These are phyloP conservation scores for Hansenula lynferdii DNA, from an alignment of 1,139 yeast genomes.

Conservation along the genomic window DNA sequence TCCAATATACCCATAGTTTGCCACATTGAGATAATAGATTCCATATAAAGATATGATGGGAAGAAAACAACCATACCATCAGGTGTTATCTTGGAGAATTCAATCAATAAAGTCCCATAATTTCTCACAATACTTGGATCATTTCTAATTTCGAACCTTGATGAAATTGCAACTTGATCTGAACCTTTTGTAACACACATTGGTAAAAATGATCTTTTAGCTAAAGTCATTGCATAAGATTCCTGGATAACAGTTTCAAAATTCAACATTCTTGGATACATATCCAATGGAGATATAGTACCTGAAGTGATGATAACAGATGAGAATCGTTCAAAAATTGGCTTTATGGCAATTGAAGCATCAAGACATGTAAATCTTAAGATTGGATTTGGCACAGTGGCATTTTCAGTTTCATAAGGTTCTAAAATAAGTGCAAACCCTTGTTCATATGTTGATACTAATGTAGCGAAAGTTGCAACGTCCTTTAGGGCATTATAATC, in stretches of 20 bases:
- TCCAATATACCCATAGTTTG: conserved; percentile 96
- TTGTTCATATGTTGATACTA: conserved; percentile 89
- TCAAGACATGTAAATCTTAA: conserved; percentile 91
- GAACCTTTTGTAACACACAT: conserved; percentile 96
- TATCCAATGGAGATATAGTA: conserved; percentile 95
- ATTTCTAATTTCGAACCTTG: conserved; percentile 93
- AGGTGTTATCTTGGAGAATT: conserved; percentile 92
- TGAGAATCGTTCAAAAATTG: conserved; percentile 91
- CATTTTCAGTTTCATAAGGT: conserved; percentile 95
- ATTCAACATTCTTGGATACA: conserved; percentile 97
- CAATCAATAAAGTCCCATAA: conserved; percentile 88
- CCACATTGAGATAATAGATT: conserved; percentile 97
- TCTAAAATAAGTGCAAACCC: conserved; percentile 91
- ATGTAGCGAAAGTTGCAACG: conserved; percentile 94
- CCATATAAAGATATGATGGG: conserved; percentile 97
- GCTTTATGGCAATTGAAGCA: conserved; percentile 97
- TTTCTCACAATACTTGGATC: conserved; percentile 97
- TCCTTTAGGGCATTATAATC: conserved; percentile 92
- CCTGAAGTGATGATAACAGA: conserved; percentile 96
- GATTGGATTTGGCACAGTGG: conserved; percentile 98
- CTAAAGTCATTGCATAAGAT: conserved; percentile 93
- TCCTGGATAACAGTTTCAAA: conserved; percentile 94
- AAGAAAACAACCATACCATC: conserved; percentile 98
- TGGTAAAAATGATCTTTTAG: conserved; percentile 89
- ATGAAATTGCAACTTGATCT: conserved; percentile 94